Percentiles rank a stretch among this genome's conserved stretches.
These are phyloP conservation scores for Pyrrhoderma noxium DNA, from an alignment of 1,284 basidiomycete genomes.

Conservation along the genomic window DNA sequence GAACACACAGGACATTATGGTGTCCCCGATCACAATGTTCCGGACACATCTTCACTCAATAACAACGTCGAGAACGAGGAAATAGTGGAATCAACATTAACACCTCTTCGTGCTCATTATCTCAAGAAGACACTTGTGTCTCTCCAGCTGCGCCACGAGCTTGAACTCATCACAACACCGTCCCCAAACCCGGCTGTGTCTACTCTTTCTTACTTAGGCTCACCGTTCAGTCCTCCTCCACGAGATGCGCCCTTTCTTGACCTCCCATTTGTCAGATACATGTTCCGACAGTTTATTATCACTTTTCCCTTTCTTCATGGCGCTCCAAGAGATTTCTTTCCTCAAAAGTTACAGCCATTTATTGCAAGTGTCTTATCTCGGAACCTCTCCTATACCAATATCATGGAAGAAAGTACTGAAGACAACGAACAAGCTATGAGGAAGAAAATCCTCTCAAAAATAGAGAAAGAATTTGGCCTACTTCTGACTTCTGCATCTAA, in stretches of 20 bases:
- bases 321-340: conserved; percentile 85
- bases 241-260: conserved; percentile 55
- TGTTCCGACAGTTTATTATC: conserved; percentile 86
- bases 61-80: too few species aligned
- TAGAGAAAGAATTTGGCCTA: conserved; percentile 78
- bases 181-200: conserved; percentile 51
- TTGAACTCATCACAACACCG: conserved; percentile 55
- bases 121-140: conserved; percentile 92
- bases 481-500: conserved; percentile 79
- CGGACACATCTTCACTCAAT: background rate
- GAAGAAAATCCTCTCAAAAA: conserved; percentile 59
- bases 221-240: conserved; percentile 73
- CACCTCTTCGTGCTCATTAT: conserved; percentile 87
- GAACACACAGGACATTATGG: conserved; percentile 9
- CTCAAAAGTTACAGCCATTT: conserved; percentile 89
- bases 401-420: conserved; percentile 52
- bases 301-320: conserved; percentile 89
- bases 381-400: conserved; percentile 62
- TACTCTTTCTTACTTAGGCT: conserved; percentile 79
- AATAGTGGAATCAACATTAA: conserved; percentile 35
- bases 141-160: conserved; percentile 75
- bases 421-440: conserved; percentile 46
- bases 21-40: background rate
- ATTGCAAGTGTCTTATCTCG: conserved; percentile 73
- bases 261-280: conserved; percentile 80